Conservation (phyloP, 108 stramenopile genomes). For the Schizochytrium sp. region DNA sequence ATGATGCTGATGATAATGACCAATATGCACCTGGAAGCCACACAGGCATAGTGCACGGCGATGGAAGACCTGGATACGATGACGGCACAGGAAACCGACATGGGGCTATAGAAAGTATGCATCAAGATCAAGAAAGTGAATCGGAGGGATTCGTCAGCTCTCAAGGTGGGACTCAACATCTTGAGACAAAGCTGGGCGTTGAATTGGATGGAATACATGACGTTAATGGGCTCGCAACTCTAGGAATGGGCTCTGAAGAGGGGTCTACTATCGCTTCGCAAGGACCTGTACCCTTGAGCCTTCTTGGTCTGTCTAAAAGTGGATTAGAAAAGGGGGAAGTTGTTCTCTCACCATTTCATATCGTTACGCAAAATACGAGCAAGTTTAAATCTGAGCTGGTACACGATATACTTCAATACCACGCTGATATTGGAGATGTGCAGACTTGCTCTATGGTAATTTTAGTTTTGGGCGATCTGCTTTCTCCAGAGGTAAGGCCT, state of each 20-base stretch:
- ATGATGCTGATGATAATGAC: neutral
- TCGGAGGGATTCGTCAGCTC: too few species aligned
- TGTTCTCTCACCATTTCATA: slow-evolving; percentile 10
- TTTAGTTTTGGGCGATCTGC: slow-evolving; percentile 12
- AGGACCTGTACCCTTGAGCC: neutral
- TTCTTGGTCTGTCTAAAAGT: neutral
- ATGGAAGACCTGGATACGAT: neutral
- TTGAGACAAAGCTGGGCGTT: too few species aligned
- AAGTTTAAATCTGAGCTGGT: slow-evolving; percentile 46
- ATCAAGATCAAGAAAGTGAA: too few species aligned
- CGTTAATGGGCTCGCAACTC: neutral
- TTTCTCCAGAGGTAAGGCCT: neutral
- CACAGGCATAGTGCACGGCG: neutral
- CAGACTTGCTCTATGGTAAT: slow-evolving; percentile 24
- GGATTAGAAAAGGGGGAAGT: neutral
- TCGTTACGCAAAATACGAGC: slow-evolving; percentile 36
- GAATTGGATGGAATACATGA: too few species aligned
- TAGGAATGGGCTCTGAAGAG: neutral
- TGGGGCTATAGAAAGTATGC: too few species aligned
- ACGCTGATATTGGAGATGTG: slow-evolving; percentile 22
- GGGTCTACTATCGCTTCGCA: neutral
- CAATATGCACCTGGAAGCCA: neutral
- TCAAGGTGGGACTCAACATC: too few species aligned
- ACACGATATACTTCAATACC: neutral
- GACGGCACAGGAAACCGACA: too few species aligned